Evolutionary conservation across 2,329 filamentous ascomycete species (phyloP).

Genomic region (Diaporthe vaccinii): DNA sequence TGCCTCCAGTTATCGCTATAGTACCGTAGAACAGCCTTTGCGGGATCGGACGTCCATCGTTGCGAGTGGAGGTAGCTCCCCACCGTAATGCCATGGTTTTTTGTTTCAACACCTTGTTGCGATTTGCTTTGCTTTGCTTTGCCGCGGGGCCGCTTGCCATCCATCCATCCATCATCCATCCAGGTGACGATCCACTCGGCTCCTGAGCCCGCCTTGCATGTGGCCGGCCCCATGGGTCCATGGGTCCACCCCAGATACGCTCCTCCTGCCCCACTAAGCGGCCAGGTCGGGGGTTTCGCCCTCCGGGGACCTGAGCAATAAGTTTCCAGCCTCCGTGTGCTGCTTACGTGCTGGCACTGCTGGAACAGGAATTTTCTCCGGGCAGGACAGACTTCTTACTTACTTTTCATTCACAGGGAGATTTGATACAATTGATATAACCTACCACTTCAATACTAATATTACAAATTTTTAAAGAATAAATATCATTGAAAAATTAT

Average conservation of each 20-base stretch:
- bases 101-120: slow-evolving; percentile 14
- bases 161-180: neutral
- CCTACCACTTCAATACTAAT: neutral
- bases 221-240: slow-evolving; percentile 5
- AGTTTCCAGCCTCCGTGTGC: slow-evolving; percentile 9
- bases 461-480: too few relatives aligned
- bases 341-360: slow-evolving; percentile 18
- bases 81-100: neutral
- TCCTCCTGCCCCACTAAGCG: slow-evolving; percentile 4
- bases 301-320: slow-evolving; percentile 11
- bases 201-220: slow-evolving; percentile 21
- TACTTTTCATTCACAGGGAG: neutral
- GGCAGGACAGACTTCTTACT: neutral
- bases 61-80: neutral
- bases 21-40: neutral
- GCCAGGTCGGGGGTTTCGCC: slow-evolving; percentile 13
- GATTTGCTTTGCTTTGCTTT: neutral
- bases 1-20: neutral
- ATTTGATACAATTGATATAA: neutral
- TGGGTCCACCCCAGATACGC: neutral
- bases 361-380: slow-evolving; percentile 14
- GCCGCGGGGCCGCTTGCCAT: slow-evolving; percentile 1
- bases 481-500: neutral
- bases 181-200: slow-evolving; percentile 24
- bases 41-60: neutral